phyloP scores from a whole-genome alignment of 176 grass and related monocot genomes.

The Carex scoparia region DNA sequence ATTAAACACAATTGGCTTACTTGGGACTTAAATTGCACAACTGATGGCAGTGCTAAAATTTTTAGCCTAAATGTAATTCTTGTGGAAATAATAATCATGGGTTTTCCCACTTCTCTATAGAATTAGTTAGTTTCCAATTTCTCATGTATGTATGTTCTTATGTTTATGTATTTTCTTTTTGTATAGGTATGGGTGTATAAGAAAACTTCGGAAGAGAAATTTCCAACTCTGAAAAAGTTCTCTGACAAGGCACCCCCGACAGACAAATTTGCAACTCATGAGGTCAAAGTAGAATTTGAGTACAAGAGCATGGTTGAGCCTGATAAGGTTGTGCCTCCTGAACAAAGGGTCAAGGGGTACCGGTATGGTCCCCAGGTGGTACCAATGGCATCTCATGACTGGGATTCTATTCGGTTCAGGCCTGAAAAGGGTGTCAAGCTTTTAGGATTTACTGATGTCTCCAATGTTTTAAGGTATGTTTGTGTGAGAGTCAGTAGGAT shows the following conservation, averaged over 20 bases:
- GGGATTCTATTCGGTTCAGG: conserved; percentile 77
- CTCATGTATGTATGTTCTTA: conserved; percentile 18
- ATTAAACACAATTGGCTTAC: neutral
- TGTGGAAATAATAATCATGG: neutral
- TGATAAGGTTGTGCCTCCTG: conserved; percentile 76
- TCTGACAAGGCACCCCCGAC: conserved; percentile 74
- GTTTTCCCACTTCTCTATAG: neutral
- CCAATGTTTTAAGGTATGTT: conserved; percentile 56
- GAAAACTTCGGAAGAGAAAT: conserved; percentile 92
- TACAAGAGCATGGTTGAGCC: conserved; percentile 73
- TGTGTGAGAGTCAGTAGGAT: conserved; percentile 5
- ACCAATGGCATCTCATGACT: conserved; percentile 75
- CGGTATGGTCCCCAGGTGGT: conserved; percentile 95
- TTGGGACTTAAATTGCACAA: conserved; percentile 15
- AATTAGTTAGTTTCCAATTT: neutral
- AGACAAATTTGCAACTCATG: conserved; percentile 72
- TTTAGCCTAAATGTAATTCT: neutral
- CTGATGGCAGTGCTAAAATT: conserved; percentile 3
- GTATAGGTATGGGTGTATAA: conserved; percentile 96
- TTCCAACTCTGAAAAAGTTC: conserved; percentile 82
- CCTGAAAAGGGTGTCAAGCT: conserved; percentile 92
- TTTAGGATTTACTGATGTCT: conserved; percentile 80
- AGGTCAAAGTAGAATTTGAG: conserved; percentile 87
- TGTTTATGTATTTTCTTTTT: conserved; percentile 24
- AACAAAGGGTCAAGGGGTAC: conserved; percentile 96